A percentile compares a stretch with the other conserved stretches of the same genome.
Conservation (phyloP, 352 stramenopile genomes). For the Phytopythium kandeliae region DNA sequence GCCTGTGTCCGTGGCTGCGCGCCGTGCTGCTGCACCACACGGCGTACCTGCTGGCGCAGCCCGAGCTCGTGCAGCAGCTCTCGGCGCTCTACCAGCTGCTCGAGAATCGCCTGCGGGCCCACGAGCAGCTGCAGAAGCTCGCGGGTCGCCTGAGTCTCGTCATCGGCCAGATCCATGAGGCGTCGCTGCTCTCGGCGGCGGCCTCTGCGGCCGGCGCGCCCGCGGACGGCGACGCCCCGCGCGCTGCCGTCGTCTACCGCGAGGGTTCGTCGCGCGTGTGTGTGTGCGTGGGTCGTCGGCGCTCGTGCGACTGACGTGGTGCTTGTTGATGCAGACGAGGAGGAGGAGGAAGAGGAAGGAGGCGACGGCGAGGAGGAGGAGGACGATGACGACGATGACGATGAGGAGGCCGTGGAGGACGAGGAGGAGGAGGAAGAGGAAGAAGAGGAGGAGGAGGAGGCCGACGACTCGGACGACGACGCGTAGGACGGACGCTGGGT, state of each 20-base stretch:
- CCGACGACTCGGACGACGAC: conserved; percentile 14
- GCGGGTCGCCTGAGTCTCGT: conserved; percentile 74
- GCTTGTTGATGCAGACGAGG: conserved; percentile 14
- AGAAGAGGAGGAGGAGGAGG: conserved; percentile 20
- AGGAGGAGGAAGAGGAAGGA: conserved; percentile 15
- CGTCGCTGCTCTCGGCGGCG: conserved; percentile 13
- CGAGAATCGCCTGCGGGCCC: conserved; percentile 75
- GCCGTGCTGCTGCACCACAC: conserved; percentile 80
- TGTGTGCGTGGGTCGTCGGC: too few species aligned
- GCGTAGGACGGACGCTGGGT: background rate
- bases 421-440: conserved; percentile 39
- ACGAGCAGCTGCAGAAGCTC: conserved; percentile 81
- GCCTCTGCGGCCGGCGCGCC: conserved; percentile 12
- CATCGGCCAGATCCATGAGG: conserved; percentile 78
- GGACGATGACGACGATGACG: conserved; percentile 39
- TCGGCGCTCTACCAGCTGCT: conserved; percentile 82
- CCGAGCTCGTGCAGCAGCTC: conserved; percentile 75
- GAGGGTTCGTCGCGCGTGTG: conserved; percentile 23
- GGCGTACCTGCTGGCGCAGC: conserved; percentile 79
- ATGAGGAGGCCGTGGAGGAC: conserved; percentile 44
- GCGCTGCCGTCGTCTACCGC: conserved; percentile 58
- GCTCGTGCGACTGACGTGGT: conserved; percentile 3
- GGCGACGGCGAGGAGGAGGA: conserved; percentile 16
- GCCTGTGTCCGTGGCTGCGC: conserved; percentile 80
- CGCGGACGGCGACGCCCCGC: conserved; percentile 35